These are phyloP conservation scores for Tricholoma sp. DNA, from an alignment of 768 basidiomycete genomes.

Conservation along the genomic window DNA sequence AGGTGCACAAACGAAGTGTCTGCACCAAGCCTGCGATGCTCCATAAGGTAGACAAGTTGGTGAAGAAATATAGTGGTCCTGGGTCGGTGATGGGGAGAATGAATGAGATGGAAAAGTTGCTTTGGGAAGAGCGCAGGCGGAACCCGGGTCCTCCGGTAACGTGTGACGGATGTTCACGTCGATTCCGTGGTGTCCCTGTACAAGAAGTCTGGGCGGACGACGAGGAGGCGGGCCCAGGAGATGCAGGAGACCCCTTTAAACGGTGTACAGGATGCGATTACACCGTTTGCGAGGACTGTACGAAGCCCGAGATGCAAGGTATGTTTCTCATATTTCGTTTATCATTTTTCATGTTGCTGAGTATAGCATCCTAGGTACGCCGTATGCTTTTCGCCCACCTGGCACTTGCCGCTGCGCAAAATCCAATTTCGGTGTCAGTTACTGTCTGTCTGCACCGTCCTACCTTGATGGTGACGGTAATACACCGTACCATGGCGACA, in stretches of 20 bases:
- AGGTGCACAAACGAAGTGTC: slow-evolving; percentile 17
- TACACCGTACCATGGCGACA: slow-evolving; percentile 14
- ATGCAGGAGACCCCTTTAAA: not conserved
- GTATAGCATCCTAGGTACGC: not conserved
- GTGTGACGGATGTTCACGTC: slow-evolving; percentile 15
- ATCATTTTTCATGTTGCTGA: not conserved
- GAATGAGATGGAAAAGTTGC: not conserved
- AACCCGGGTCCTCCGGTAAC: slow-evolving; percentile 4
- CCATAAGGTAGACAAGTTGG: slow-evolving; percentile 10
- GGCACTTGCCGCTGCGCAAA: slow-evolving; percentile 14
- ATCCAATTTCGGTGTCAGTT: slow-evolving; percentile 14
- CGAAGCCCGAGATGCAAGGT: not conserved
- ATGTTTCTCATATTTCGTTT: not conserved
- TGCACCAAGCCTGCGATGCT: slow-evolving; percentile 14
- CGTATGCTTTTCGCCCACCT: slow-evolving; percentile 7
- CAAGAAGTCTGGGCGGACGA: not conserved
- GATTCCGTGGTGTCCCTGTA: slow-evolving; percentile 12
- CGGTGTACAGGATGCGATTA: not conserved
- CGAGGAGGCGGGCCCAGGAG: not conserved
- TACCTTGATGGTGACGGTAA: slow-evolving; percentile 14
- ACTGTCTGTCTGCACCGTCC: slow-evolving; percentile 9
- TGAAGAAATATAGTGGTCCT: slow-evolving; percentile 4
- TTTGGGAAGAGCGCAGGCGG: slow-evolving; percentile 9
- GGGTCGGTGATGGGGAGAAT: not conserved
- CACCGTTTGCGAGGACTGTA: not conserved